Conservation (phyloP, 495 filamentous ascomycete genomes). For the Penicillium pancosmium region DNA sequence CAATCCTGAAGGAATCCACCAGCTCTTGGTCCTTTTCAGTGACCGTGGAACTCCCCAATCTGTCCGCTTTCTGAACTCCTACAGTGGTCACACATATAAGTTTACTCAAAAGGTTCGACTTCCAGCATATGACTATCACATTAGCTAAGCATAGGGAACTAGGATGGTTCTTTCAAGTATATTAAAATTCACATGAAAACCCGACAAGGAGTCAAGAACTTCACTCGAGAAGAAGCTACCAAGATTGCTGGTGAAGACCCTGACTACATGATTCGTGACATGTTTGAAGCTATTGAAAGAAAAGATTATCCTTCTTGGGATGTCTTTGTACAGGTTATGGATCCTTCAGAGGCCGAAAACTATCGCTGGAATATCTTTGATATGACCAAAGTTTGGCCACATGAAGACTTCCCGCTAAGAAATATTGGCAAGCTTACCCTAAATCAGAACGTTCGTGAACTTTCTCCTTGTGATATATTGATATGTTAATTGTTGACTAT, state of each 20-base stretch:
- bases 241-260: slow-evolving; percentile 52
- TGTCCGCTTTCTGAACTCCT: slow-evolving; percentile 64
- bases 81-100: slow-evolving; percentile 69
- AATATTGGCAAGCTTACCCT: slow-evolving; percentile 41
- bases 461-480: too few relatives aligned
- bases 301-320: slow-evolving; percentile 47
- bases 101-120: slow-evolving; percentile 56
- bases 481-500: too few relatives aligned
- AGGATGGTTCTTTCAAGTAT: background rate
- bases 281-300: slow-evolving; percentile 39
- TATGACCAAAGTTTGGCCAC: slow-evolving; percentile 43
- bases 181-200: slow-evolving; percentile 54
- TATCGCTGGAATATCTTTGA: slow-evolving; percentile 46
- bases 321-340: slow-evolving; percentile 52
- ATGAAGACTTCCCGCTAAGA: slow-evolving; percentile 38
- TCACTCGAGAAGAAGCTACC: slow-evolving; percentile 60
- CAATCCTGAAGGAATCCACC: slow-evolving; percentile 66
- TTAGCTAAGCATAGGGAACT: slow-evolving; percentile 23
- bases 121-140: background rate
- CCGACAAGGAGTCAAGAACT: slow-evolving; percentile 62
- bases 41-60: slow-evolving; percentile 66
- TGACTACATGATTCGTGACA: slow-evolving; percentile 39
- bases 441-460: slow-evolving; percentile 32
- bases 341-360: slow-evolving; percentile 37
- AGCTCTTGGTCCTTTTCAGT: slow-evolving; percentile 65